A percentile compares a stretch with the other conserved stretches of the same genome.
Evolutionary conservation across 2,329 filamentous ascomycete genomes (phyloP).

Genomic region (Pseudogymnoascus sp.): DNA sequence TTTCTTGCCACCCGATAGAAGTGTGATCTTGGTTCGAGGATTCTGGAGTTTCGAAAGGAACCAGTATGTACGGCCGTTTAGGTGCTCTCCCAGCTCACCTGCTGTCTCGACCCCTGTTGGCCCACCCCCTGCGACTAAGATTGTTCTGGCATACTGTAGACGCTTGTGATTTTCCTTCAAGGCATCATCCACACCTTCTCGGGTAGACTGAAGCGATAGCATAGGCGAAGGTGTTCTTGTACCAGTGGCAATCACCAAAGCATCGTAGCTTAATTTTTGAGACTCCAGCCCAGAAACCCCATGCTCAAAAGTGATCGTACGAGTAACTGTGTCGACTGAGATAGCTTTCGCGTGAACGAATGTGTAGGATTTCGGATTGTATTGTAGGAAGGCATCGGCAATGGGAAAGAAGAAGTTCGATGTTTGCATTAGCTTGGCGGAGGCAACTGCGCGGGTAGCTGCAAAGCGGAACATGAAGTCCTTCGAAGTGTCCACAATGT

Average conservation of each 20-base stretch:
- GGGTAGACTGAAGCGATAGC: conserved; percentile 11
- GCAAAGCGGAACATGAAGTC: too few relatives aligned
- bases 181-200: conserved; percentile 29
- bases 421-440: too few relatives aligned
- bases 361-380: too few relatives aligned
- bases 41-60: conserved; percentile 24
- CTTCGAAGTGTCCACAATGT: too few relatives aligned
- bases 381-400: too few relatives aligned
- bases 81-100: conserved; percentile 41
- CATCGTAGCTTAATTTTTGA: conserved; percentile 26
- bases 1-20: conserved; percentile 32
- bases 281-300: too few relatives aligned
- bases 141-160: conserved; percentile 30
- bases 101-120: conserved; percentile 36
- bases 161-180: conserved; percentile 34
- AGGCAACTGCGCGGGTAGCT: too few relatives aligned
- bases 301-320: too few relatives aligned
- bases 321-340: too few relatives aligned
- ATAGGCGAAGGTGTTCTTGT: conserved; percentile 35
- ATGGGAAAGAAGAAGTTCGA: too few relatives aligned
- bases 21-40: conserved; percentile 34
- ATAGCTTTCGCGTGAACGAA: too few relatives aligned
- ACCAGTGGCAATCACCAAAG: conserved; percentile 39
- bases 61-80: conserved; percentile 37
- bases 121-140: conserved; percentile 35